phyloP scores from a whole-genome alignment of 176 grass and related monocot genomes.

The barley (Hordeum vulgare) region MorexV3_pseudomolecules_assembly NC_058519.1:120735777-120736276 shows the following conservation, averaged over 20 bases:
- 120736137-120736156: constrained; percentile 90
- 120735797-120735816: not conserved
- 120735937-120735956: constrained; percentile 29
- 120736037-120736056: constrained; percentile 82
- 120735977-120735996: constrained; percentile 88
- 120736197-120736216: constrained; percentile 77
- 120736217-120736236: constrained; percentile 99
- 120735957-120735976: constrained; percentile 69
- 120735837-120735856: not conserved
- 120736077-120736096: constrained; percentile 43
- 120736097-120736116: constrained; percentile 67
- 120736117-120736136: constrained; percentile 65
- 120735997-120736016: constrained; percentile 55
- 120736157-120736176: constrained; percentile 92
- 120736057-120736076: constrained; percentile 76
- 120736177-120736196: constrained; percentile 75
- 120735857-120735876: constrained; percentile 60
- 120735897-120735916: constrained; percentile 14
- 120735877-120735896: constrained; percentile 30
- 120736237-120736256: constrained; percentile 91
- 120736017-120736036: constrained; percentile 70
- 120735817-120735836: not conserved
- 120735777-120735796: not conserved
- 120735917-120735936: constrained; percentile 5
- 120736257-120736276: constrained; percentile 90